Evolutionary conservation across 1,139 yeast genomes (phyloP).

Genomic region (Pichia sp.): DNA sequence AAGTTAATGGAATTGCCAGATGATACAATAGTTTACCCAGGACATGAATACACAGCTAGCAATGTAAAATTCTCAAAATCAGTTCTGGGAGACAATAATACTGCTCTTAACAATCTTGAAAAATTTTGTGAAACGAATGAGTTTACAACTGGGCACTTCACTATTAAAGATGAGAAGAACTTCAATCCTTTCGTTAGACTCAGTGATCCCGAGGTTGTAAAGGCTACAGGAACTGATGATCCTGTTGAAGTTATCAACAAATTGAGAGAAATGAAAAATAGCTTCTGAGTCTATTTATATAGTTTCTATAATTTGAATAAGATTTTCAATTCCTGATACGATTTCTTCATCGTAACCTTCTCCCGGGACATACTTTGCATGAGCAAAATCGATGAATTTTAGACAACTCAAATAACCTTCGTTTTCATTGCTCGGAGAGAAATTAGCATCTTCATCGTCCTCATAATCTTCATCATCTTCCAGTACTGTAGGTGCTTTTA

Average conservation of each 20-base stretch:
- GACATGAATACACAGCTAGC: conserved; percentile 88
- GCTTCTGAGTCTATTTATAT: conserved; percentile 19
- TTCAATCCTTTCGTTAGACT: conserved; percentile 90
- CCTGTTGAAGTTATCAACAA: conserved; percentile 37
- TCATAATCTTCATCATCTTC: conserved; percentile 30
- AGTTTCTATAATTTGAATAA: conserved; percentile 31
- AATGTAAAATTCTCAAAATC: conserved; percentile 71
- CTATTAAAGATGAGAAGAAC: conserved; percentile 72
- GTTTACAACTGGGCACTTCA: conserved; percentile 74
- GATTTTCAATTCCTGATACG: conserved; percentile 57
- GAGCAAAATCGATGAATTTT: conserved; percentile 84
- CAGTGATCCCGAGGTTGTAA: conserved; percentile 37
- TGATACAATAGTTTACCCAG: conserved; percentile 75
- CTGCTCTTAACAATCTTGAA: conserved; percentile 49
- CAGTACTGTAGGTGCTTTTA: conserved; percentile 17
- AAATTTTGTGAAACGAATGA: conserved; percentile 49
- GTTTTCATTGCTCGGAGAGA: conserved; percentile 24
- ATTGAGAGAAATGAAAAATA: conserved; percentile 46
- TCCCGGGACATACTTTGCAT: conserved; percentile 57
- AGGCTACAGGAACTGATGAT: conserved; percentile 34
- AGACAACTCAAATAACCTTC: conserved; percentile 42
- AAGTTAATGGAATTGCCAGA: conserved; percentile 53
- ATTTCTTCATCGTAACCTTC: conserved; percentile 67
- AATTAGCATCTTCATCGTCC: conserved; percentile 23
- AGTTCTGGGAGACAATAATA: conserved; percentile 43